These are phyloP conservation scores for Talaromyces sp. DNA, from an alignment of 2,329 filamentous ascomycete genomes.

Conservation along the genomic window DNA sequence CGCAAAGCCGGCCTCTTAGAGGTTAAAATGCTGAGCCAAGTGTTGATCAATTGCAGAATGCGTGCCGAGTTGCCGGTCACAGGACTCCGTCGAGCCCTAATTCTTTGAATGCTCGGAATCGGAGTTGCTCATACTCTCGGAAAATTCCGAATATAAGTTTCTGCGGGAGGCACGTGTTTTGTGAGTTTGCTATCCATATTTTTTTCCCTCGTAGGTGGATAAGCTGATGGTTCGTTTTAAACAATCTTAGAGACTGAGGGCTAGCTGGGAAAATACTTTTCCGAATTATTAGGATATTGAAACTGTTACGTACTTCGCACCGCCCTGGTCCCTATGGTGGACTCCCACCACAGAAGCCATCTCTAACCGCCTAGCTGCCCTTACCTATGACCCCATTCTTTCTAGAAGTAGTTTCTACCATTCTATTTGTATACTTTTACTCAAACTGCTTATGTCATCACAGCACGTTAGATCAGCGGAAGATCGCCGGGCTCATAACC, in stretches of 20 bases:
- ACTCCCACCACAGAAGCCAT: not conserved
- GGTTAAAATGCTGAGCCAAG: not conserved
- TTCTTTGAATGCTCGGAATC: not conserved
- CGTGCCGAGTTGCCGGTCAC: conserved; percentile 13
- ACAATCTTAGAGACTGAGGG: not conserved
- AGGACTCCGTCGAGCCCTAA: conserved; percentile 2
- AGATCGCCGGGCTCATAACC: conserved; percentile 2
- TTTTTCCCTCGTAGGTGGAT: not conserved
- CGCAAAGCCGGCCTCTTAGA: not conserved
- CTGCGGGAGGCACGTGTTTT: not conserved
- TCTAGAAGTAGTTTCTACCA: not conserved
- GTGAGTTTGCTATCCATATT: not conserved
- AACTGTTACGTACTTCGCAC: not conserved
- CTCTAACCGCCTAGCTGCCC: not conserved
- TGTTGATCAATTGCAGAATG: not conserved
- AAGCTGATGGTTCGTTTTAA: not conserved
- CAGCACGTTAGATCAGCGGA: not conserved
- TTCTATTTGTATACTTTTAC: not conserved
- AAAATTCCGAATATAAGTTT: not conserved
- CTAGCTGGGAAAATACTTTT: not conserved
- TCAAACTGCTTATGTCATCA: not conserved
- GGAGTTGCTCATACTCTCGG: not conserved
- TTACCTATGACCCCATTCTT: not conserved
- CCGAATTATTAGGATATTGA: not conserved
- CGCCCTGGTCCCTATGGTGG: not conserved